These are phyloP conservation scores for Podospora fimiseda DNA, from an alignment of 495 filamentous ascomycete species.

Conservation along the genomic window DNA sequence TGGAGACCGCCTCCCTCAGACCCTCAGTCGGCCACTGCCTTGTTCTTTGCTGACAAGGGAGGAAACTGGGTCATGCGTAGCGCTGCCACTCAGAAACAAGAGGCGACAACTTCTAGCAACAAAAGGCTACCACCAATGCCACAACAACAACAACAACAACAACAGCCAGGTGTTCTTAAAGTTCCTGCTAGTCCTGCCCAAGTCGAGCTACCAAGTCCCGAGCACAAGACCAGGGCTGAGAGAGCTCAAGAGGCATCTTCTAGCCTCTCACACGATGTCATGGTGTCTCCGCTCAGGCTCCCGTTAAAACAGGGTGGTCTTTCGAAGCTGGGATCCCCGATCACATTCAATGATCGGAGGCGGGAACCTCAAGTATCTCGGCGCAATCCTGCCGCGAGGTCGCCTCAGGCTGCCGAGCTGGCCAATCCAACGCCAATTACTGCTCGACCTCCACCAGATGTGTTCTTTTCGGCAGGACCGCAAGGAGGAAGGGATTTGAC, in stretches of 20 bases:
- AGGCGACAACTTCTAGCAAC: not conserved
- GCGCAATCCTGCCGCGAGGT: constrained; percentile 1
- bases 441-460: constrained; percentile 1
- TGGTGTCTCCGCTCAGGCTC: constrained; percentile 21
- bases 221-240: constrained; percentile 37
- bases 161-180: constrained; percentile 5
- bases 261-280: constrained; percentile 22
- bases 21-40: constrained; percentile 31
- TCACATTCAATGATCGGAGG: constrained; percentile 21
- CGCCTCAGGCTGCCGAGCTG: constrained; percentile 8
- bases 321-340: constrained; percentile 22
- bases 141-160: not conserved
- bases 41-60: constrained; percentile 38
- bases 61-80: constrained; percentile 41
- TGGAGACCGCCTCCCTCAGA: constrained; percentile 38
- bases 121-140: not conserved
- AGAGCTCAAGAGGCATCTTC: constrained; percentile 24
- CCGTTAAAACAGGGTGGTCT: constrained; percentile 9
- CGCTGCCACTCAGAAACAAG: constrained; percentile 8
- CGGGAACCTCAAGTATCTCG: constrained; percentile 7
- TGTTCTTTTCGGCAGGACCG: constrained; percentile 12
- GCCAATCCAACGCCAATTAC: not conserved
- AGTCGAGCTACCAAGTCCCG: constrained; percentile 33
- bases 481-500: constrained; percentile 16
- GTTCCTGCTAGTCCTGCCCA: constrained; percentile 11